These are phyloP conservation scores for Lentinula edodes DNA, from an alignment of 768 basidiomycete genomes.

Conservation along the genomic window DNA sequence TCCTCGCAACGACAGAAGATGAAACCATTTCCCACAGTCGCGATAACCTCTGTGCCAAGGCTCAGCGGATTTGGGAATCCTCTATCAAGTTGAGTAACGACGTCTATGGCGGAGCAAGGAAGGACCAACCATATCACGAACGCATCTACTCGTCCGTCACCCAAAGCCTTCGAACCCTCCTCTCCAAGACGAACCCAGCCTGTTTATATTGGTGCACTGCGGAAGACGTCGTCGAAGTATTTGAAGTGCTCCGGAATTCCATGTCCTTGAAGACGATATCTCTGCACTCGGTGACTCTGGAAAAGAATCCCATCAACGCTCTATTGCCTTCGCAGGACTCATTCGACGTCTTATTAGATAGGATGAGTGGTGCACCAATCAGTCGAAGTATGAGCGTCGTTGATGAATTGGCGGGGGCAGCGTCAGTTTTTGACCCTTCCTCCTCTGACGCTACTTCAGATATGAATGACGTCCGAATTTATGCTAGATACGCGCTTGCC, in stretches of 20 bases:
- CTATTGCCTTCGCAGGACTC: slow-evolving; percentile 29
- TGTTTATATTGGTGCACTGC: neutral
- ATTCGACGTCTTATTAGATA: slow-evolving; percentile 27
- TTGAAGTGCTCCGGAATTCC: neutral
- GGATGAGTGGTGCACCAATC: slow-evolving; percentile 27
- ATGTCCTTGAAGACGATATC: neutral
- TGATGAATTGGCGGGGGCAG: slow-evolving; percentile 41
- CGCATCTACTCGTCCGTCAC: neutral
- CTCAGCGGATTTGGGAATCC: neutral
- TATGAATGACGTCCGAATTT: slow-evolving; percentile 46
- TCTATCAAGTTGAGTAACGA: neutral
- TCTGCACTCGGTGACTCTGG: neutral
- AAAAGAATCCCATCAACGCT: neutral
- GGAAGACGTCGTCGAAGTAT: neutral
- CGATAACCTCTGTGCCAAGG: neutral
- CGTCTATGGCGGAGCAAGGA: neutral
- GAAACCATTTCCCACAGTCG: neutral
- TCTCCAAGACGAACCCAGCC: neutral
- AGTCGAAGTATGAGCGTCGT: slow-evolving; percentile 42
- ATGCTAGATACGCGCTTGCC: slow-evolving; percentile 57
- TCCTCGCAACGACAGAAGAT: no score
- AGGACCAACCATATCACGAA: neutral
- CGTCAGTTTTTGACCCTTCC: slow-evolving; percentile 30
- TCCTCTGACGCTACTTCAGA: slow-evolving; percentile 10
- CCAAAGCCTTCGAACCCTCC: neutral